Base-by-base conservation (phyloP, 495 filamentous ascomycete species). In the Tetracladium marchalianum region DNA sequence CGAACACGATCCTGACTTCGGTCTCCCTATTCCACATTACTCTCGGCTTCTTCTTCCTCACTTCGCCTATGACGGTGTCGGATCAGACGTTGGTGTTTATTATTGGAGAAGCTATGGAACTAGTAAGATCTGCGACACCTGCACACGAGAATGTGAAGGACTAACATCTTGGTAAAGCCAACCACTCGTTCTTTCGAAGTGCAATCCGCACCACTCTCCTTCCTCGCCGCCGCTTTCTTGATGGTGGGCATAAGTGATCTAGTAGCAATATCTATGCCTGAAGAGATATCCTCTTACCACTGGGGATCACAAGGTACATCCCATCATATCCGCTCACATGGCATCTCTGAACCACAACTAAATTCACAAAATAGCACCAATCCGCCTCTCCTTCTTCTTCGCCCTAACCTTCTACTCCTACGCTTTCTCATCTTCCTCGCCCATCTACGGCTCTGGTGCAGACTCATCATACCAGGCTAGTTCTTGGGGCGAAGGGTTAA, bases 51-150 rank as follows among this genome's bases (percentile, higher is more conserved):
- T 87, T 89, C 73, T 82, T 94, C 67, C 73, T 88, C 58, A 81
- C 75, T 42, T 76, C 72, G 19, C 88, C 89, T 3, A 59, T 63
- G 33, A 65, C 70, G 47, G 73, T 95, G 50, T 77, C 81, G 36
- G 81, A 92, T 57, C 87, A 88, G 44, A 81, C 85, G 36, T 54
- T 94, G 9, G 85, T 94, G 42, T 90, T 78, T 55, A 76, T 95
- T 35, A 66, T 94, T 11, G 88, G 88, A 36, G 87, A 92, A 61
- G 72, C 86, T 36, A 80, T 92, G 76, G 74, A 77, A 49, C 72
- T 93, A 49, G 84, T 86, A 77, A 31, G 68, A 60, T 41, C 31
- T 31, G 31, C 31, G 27, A 27, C 9, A 31, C 33, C 32, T 49
- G 6, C 1, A n/a, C 31, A 16, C 39, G 8, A 54, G 18, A 39